Percentiles rank a stretch among this genome's conserved stretches.
These are phyloP conservation scores for Colletotrichum plurivorum DNA, from an alignment of 2,329 filamentous ascomycete species.

Conservation along the genomic window DNA sequence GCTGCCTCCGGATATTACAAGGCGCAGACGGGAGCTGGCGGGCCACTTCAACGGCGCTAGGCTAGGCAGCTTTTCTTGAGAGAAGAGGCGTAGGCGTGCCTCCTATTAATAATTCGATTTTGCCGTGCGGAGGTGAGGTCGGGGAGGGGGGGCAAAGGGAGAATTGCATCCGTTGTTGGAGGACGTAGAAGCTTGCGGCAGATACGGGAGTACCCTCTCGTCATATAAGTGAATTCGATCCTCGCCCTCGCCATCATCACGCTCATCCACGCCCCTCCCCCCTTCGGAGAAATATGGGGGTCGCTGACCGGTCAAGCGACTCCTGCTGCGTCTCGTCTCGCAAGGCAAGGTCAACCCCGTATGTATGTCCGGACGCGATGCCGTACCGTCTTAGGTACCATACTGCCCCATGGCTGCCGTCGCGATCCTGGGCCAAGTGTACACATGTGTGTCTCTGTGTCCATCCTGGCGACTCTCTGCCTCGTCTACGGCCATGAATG, in stretches of 20 bases:
- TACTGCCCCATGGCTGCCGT: neutral
- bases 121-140: neutral
- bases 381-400: neutral
- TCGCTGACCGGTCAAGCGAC: constrained; percentile 9
- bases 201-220: constrained; percentile 11
- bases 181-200: neutral
- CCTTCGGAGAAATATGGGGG: neutral
- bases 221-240: constrained; percentile 18
- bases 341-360: neutral
- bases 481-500: no score
- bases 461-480: neutral
- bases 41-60: constrained; percentile 17
- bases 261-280: neutral
- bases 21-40: constrained; percentile 19
- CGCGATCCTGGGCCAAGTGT: neutral
- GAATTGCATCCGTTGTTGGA: neutral
- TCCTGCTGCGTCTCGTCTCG: neutral
- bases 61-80: constrained; percentile 9
- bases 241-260: neutral
- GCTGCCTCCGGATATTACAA: neutral
- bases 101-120: constrained; percentile 25
- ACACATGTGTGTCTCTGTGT: constrained; percentile 4
- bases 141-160: neutral
- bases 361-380: neutral
- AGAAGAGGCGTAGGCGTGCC: constrained; percentile 10